Base-by-base conservation (phyloP, 192 early-diverging fungal genomes). In the Entophlyctis helioformis region DNA sequence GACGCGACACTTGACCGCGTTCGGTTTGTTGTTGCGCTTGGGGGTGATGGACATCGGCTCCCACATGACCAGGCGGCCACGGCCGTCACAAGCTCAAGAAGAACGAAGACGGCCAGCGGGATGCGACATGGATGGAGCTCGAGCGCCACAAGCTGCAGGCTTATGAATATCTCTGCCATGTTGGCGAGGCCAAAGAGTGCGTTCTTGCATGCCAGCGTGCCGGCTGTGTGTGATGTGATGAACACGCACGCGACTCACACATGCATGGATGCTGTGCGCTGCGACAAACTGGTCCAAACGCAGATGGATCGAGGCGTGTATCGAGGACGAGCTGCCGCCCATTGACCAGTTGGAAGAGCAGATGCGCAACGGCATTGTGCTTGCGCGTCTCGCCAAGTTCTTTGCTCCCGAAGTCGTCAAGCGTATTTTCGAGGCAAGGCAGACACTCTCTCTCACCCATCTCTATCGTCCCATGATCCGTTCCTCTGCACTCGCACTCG, bases 161-260 rank as follows among this genome's bases (percentile, higher is more conserved):
- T n/a, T 96, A 96, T 63, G 96, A 99, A 67, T 99, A 99, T 51
- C 74, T 97, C 4, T 97, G 96, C 51, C 96, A 96, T 51, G 86
- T 99, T 43, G 84, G 90, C 39, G 96, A 99, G 67, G 96, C 96
- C 11, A 97, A 93, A 72, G 90, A 97, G 84, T 99, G 28, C n/a
- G 26, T 26, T 16, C n/a, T n/a, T n/a, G n/a, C n/a, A n/a, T n/a
- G n/a, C n/a, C n/a, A n/a, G n/a, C n/a, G n/a, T n/a, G n/a, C n/a
- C n/a, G n/a, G n/a, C n/a, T n/a, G n/a, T n/a, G n/a, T n/a, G n/a
- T n/a, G n/a, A n/a, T n/a, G n/a, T n/a, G n/a, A n/a, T n/a, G n/a
- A n/a, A n/a, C n/a, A n/a, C n/a, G n/a, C n/a, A n/a, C n/a, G n/a
- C n/a, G n/a, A n/a, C n/a, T n/a, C n/a, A n/a, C n/a, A n/a, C n/a